Conservation (phyloP, 345 rosid genomes). For the Limnanthes douglasii region DNA sequence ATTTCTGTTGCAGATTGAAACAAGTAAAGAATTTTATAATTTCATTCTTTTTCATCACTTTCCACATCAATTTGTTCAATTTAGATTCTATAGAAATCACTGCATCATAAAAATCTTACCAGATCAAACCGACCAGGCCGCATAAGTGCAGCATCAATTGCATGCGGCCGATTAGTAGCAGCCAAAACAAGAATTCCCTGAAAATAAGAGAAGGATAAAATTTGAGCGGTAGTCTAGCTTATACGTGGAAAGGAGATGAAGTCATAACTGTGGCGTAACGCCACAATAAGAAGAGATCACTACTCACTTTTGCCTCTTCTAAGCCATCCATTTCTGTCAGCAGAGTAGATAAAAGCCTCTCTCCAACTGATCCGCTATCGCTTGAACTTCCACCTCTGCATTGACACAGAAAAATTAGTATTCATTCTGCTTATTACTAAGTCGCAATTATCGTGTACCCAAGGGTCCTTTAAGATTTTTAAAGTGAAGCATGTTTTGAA, state of each 20-base stretch:
- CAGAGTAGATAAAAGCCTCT: slow-evolving; percentile 82
- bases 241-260: neutral
- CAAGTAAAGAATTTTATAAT: no score
- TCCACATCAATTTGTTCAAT: no score
- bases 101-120: slow-evolving; percentile 16
- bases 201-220: no score
- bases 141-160: slow-evolving; percentile 92
- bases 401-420: slow-evolving; percentile 1
- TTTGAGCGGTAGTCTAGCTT: neutral
- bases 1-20: no score
- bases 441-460: neutral
- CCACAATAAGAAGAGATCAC: no score
- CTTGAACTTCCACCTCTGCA: slow-evolving; percentile 65
- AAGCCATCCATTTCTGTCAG: slow-evolving; percentile 98
- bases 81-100: no score
- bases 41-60: no score
- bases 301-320: slow-evolving; percentile 65
- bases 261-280: no score
- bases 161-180: slow-evolving; percentile 83
- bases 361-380: slow-evolving; percentile 53
- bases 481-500: no score
- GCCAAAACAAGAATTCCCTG: slow-evolving; percentile 90
- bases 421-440: neutral
- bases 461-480: neutral
- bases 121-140: slow-evolving; percentile 94